phyloP scores from a whole-genome alignment of 345 rosid genomes.

The Linum usitatissimum region DNA sequence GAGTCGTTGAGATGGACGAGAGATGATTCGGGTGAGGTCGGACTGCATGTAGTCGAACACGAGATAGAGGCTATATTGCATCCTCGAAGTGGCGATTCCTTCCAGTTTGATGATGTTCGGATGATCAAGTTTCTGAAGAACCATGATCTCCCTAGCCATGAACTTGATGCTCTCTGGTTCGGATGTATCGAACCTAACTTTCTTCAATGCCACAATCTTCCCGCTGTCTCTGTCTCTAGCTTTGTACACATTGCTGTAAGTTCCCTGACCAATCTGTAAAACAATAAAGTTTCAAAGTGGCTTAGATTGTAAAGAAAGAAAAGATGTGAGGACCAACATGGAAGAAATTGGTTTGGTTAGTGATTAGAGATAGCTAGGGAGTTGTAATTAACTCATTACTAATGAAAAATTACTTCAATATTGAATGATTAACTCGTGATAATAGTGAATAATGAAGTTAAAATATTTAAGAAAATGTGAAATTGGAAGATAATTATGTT shows the following conservation, averaged over 20 bases:
- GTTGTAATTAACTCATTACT: too few relatives aligned
- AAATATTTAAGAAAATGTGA: too few relatives aligned
- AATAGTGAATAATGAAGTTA: too few relatives aligned
- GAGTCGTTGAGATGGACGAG: conserved; percentile 53
- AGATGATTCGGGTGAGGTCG: conserved; percentile 54
- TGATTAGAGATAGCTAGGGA: too few relatives aligned
- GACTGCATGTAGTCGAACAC: conserved; percentile 69
- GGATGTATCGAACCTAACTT: conserved; percentile 73
- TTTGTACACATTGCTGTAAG: conserved; percentile 85
- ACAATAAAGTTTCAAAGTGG: not conserved
- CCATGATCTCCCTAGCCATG: conserved; percentile 84
- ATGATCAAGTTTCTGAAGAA: conserved; percentile 62
- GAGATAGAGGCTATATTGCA: conserved; percentile 81
- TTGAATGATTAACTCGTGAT: too few relatives aligned
- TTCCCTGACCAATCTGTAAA: conserved; percentile 74
- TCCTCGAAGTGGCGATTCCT: conserved; percentile 81
- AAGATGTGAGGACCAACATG: not conserved
- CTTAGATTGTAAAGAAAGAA: not conserved
- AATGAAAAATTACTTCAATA: too few relatives aligned
- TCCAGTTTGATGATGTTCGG: conserved; percentile 74
- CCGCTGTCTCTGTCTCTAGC: conserved; percentile 61
- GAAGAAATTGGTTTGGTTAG: too few relatives aligned
- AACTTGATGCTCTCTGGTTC: conserved; percentile 80
- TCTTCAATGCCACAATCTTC: conserved; percentile 77
- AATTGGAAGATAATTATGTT: too few relatives aligned